phyloP scores from a whole-genome alignment of 2,329 filamentous ascomycete species.

The Verticillium zaregamsianum region DNA sequence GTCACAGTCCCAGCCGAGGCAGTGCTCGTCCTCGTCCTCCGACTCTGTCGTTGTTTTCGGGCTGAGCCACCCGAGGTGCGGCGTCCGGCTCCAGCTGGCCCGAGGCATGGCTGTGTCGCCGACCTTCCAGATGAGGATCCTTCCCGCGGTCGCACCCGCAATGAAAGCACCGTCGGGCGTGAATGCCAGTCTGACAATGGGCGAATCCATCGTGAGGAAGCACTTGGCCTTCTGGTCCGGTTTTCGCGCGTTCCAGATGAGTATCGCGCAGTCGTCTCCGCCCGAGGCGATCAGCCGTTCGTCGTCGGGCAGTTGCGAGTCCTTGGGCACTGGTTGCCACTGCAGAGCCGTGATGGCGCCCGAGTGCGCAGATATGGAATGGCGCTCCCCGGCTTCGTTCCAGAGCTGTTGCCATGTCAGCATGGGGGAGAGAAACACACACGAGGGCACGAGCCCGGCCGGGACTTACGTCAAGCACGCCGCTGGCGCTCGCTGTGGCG shows the following conservation, averaged over 20 bases:
- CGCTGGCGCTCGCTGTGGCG: slow-evolving; percentile 57
- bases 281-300: slow-evolving; percentile 59
- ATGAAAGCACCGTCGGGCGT: slow-evolving; percentile 61
- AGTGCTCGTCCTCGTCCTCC: slow-evolving; percentile 59
- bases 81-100: slow-evolving; percentile 54
- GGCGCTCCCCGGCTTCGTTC: slow-evolving; percentile 48
- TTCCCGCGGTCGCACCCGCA: slow-evolving; percentile 55
- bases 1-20: slow-evolving; percentile 57
- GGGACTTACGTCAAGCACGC: slow-evolving; percentile 53
- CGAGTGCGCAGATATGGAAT: slow-evolving; percentile 55
- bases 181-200: slow-evolving; percentile 56
- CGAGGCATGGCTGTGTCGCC: slow-evolving; percentile 54
- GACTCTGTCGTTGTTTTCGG: slow-evolving; percentile 47
- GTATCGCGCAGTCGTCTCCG: slow-evolving; percentile 58
- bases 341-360: slow-evolving; percentile 53
- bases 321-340: slow-evolving; percentile 51
- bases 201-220: slow-evolving; percentile 56
- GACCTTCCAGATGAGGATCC: slow-evolving; percentile 62
- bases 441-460: not conserved
- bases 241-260: slow-evolving; percentile 57
- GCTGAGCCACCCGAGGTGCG: slow-evolving; percentile 55
- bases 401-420: slow-evolving; percentile 39
- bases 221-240: slow-evolving; percentile 50
- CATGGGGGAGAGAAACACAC: not conserved
- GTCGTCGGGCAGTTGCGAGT: slow-evolving; percentile 27